phyloP scores from a whole-genome alignment of 768 basidiomycete species.

The Rhizopogon salebrosus region DNA sequence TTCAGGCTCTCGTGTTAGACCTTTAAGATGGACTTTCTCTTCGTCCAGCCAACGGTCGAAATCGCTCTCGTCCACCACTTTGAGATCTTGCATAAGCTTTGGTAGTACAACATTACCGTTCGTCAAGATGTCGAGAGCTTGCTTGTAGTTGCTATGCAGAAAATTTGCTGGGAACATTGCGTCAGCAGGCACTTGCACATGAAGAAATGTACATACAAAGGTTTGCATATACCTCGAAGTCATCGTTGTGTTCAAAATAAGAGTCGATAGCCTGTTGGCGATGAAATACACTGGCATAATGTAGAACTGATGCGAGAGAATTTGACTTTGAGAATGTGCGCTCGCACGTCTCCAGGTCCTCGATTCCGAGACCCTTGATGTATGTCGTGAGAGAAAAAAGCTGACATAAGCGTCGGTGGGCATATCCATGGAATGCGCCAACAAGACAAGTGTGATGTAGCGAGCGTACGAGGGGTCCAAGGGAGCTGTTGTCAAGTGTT shows the following conservation, averaged over 20 bases:
- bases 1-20: conserved; percentile 5
- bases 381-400: conserved; percentile 12
- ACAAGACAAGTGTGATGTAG: conserved; percentile 6
- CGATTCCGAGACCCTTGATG: conserved; percentile 11
- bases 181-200: not conserved
- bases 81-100: conserved; percentile 4
- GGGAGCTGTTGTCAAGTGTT: conserved; percentile 9
- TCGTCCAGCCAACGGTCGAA: conserved; percentile 10
- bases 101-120: not conserved
- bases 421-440: conserved; percentile 17
- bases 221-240: conserved; percentile 1
- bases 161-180: conserved; percentile 6
- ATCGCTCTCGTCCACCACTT: not conserved
- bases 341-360: conserved; percentile 19
- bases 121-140: conserved; percentile 18
- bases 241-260: conserved; percentile 4
- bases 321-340: conserved; percentile 16
- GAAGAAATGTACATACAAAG: not conserved
- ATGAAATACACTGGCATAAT: conserved; percentile 15
- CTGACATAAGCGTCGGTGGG: conserved; percentile 17
- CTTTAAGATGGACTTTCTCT: conserved; percentile 6
- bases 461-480: conserved; percentile 5
- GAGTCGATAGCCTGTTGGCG: conserved; percentile 8
- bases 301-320: conserved; percentile 7
- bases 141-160: conserved; percentile 18